A percentile compares a stretch with the other conserved stretches of the same genome.
Evolutionary conservation across 345 rosid species (phyloP).

Genomic region (Luvunga scandens): DNA sequence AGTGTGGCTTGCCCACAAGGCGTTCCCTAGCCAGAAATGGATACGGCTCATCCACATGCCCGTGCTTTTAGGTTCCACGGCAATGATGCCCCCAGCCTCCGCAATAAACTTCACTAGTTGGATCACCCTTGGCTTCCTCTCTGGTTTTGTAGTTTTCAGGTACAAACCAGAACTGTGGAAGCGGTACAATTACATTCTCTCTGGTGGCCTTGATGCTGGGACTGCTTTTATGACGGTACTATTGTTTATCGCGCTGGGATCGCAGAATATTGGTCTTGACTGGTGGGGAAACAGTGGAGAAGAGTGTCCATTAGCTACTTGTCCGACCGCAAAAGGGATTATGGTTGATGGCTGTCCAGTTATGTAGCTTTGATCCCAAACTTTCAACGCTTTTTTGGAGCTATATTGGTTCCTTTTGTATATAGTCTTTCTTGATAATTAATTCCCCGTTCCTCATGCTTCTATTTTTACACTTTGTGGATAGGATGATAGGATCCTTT

Average conservation of each 20-base stretch:
- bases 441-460: no score
- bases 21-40: constrained; percentile 59
- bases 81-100: constrained; percentile 74
- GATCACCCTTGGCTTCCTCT: constrained; percentile 54
- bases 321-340: constrained; percentile 71
- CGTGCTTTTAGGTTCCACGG: constrained; percentile 58
- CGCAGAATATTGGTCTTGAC: constrained; percentile 31
- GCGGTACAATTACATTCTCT: constrained; percentile 63
- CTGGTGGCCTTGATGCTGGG: constrained; percentile 78
- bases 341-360: constrained; percentile 55
- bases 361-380: background rate
- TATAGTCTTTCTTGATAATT: background rate
- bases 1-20: constrained; percentile 66
- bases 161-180: constrained; percentile 54
- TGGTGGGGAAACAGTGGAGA: constrained; percentile 80
- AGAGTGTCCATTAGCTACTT: constrained; percentile 58
- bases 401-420: background rate
- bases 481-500: no score
- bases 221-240: constrained; percentile 66
- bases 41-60: constrained; percentile 62
- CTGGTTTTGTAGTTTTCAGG: constrained; percentile 50
- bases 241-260: constrained; percentile 47
- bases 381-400: background rate
- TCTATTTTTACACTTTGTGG: no score
- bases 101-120: constrained; percentile 76